Conservation (phyloP, 2,329 filamentous ascomycete species). For the Chaetomiaceae sp. region DNA sequence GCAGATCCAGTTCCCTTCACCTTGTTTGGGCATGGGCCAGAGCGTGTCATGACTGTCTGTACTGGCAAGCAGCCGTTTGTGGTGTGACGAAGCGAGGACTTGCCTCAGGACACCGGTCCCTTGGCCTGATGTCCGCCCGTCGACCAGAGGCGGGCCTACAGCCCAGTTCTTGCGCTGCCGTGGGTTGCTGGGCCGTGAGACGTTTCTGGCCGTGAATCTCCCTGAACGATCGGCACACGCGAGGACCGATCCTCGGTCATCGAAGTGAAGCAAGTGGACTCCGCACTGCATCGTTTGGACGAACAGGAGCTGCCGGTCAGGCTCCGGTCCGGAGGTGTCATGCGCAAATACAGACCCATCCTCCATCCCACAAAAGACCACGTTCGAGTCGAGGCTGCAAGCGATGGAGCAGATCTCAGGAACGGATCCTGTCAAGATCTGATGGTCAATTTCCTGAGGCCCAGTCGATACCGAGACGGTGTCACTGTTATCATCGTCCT, state of each 20-base stretch:
- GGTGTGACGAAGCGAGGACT: conserved; percentile 14
- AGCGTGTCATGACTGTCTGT: conserved; percentile 15
- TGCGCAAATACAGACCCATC: conserved; percentile 24
- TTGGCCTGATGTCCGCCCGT: background rate
- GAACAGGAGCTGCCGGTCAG: conserved; percentile 18
- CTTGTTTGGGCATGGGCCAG: conserved; percentile 15
- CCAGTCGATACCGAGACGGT: conserved; percentile 9
- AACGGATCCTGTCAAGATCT: background rate
- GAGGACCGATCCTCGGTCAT: conserved; percentile 15
- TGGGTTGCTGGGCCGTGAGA: background rate
- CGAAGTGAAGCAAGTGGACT: conserved; percentile 19
- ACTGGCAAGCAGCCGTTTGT: conserved; percentile 17
- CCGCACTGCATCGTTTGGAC: conserved; percentile 1
- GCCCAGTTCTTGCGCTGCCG: background rate
- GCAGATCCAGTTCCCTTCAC: background rate
- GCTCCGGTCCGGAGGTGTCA: conserved; percentile 17
- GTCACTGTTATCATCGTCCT: conserved; percentile 20
- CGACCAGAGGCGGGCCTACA: background rate
- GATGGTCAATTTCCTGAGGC: conserved; percentile 16
- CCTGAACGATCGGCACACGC: conserved; percentile 16
- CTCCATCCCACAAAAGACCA: conserved; percentile 22
- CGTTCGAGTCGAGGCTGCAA: background rate
- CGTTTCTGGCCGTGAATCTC: conserved; percentile 13
- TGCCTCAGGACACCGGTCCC: conserved; percentile 1
- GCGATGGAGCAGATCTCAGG: conserved; percentile 20